Evolutionary conservation across 2,329 filamentous ascomycete genomes (phyloP).

Genomic region (Chalaropsis thielavioides): DNA sequence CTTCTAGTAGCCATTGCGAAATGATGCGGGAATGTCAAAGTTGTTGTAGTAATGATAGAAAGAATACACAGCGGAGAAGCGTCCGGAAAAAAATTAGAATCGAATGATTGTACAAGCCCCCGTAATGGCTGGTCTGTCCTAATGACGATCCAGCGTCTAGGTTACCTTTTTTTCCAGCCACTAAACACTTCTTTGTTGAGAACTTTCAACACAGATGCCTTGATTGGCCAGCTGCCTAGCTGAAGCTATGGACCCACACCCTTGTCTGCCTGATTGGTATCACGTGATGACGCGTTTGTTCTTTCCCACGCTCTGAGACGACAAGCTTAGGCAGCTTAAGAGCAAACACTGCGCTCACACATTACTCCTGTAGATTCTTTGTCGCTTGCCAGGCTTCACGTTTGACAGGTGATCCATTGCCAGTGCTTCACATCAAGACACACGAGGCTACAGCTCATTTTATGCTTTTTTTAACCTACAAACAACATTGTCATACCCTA

Average conservation of each 20-base stretch:
- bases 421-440: no score
- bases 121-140: neutral
- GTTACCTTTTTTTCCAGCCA: neutral
- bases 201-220: neutral
- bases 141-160: neutral
- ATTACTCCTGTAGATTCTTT: no score
- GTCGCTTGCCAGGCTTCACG: no score
- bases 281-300: neutral
- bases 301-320: neutral
- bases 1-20: slow-evolving; percentile 24
- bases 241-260: neutral
- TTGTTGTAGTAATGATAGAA: neutral
- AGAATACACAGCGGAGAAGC: neutral
- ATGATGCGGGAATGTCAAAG: neutral
- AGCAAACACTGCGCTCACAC: no score
- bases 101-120: neutral
- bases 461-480: neutral
- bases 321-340: neutral
- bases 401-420: no score
- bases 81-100: no score
- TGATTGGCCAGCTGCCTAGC: neutral
- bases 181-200: neutral
- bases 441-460: no score
- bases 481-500: neutral
- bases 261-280: neutral